phyloP scores from a whole-genome alignment of 805 yeast species.

The Metschnikowia cerradonensis region DNA sequence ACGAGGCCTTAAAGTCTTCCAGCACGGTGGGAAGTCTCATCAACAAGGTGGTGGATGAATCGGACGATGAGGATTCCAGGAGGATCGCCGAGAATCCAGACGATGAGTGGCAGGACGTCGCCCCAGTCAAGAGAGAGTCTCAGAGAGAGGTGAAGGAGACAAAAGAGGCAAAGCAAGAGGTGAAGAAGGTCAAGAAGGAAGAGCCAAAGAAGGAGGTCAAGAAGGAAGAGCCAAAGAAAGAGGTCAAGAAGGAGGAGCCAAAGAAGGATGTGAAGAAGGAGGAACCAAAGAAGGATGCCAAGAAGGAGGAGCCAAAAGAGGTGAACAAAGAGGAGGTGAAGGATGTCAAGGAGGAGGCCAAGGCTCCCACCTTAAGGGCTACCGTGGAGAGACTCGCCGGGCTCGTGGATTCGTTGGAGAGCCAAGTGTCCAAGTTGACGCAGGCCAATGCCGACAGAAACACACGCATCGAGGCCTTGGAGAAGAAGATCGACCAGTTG shows the following conservation, averaged over 20 bases:
- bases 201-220: no score
- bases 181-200: background rate
- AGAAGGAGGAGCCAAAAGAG: background rate
- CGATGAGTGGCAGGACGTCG: constrained; percentile 41
- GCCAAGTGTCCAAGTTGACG: constrained; percentile 48
- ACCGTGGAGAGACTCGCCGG: constrained; percentile 64
- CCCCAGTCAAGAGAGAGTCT: constrained; percentile 14
- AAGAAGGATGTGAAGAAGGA: background rate
- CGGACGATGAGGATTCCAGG: constrained; percentile 35
- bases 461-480: constrained; percentile 53
- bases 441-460: constrained; percentile 62
- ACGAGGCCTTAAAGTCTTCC: constrained; percentile 35
- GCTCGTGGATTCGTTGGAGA: constrained; percentile 55
- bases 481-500: constrained; percentile 56
- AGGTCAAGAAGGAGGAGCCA: constrained; percentile 1
- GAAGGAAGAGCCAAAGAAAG: constrained; percentile 3
- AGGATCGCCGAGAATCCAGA: constrained; percentile 19
- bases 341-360: background rate
- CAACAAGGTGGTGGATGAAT: constrained; percentile 34
- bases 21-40: constrained; percentile 33
- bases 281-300: constrained; percentile 1
- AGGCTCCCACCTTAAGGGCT: constrained; percentile 56
- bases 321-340: constrained; percentile 11
- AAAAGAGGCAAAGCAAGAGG: no score
- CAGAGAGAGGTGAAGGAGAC: background rate